A percentile compares a stretch with the other conserved stretches of the same genome.
Conservation (phyloP, 2,329 filamentous ascomycete species). For the Fusarium penzigii region DNA sequence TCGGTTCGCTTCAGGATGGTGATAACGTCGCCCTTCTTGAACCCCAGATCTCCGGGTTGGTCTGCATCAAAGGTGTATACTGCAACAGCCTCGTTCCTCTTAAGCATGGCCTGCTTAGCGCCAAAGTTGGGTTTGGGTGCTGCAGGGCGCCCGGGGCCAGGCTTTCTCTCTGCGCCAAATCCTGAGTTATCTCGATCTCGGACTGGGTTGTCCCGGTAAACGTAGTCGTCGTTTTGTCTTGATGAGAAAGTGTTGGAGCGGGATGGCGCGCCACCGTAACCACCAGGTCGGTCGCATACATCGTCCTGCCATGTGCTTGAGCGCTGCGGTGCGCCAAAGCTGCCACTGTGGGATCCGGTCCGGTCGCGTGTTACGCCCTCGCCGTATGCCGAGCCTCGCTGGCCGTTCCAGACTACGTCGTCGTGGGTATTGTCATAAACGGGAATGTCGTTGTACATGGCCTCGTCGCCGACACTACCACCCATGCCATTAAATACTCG, state of each 20-base stretch:
- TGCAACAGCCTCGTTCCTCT: constrained; percentile 82
- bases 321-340: constrained; percentile 59
- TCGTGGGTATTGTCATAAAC: constrained; percentile 85
- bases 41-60: constrained; percentile 87
- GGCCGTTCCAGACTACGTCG: constrained; percentile 80
- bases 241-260: constrained; percentile 55
- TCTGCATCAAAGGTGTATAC: constrained; percentile 94
- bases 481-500: constrained; percentile 75
- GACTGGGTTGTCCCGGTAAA: constrained; percentile 50
- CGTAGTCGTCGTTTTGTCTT: constrained; percentile 50
- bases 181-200: constrained; percentile 46
- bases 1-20: constrained; percentile 94
- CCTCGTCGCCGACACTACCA: constrained; percentile 49
- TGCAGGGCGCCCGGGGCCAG: constrained; percentile 73
- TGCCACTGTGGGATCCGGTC: constrained; percentile 43
- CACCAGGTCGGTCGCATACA: constrained; percentile 63
- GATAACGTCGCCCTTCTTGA: constrained; percentile 97
- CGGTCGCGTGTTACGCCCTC: constrained; percentile 53
- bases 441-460: constrained; percentile 92
- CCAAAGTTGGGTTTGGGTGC: constrained; percentile 88
- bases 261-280: constrained; percentile 34
- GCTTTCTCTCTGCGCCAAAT: constrained; percentile 37
- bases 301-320: constrained; percentile 76
- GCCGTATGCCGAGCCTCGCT: constrained; percentile 68
- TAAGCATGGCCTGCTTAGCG: constrained; percentile 55